Evolutionary conservation across 2,329 filamentous ascomycete species (phyloP).

Genomic region (Epichloe sibirici): DNA sequence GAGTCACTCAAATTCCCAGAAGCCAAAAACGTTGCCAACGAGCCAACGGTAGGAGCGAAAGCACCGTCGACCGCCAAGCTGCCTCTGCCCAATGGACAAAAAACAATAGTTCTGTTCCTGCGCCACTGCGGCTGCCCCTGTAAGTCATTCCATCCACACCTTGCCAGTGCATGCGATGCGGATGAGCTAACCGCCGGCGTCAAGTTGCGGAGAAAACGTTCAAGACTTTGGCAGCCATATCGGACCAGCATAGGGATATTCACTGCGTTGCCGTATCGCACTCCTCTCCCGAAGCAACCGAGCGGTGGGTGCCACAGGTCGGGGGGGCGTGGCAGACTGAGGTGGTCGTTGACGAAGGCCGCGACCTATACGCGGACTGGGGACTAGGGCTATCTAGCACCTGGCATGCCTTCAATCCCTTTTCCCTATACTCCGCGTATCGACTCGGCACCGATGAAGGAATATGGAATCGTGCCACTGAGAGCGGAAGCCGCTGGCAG

Average conservation of each 20-base stretch:
- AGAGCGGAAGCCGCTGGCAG: conserved; percentile 59
- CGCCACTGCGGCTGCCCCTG: conserved; percentile 66
- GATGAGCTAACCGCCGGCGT: background rate
- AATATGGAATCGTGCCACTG: conserved; percentile 53
- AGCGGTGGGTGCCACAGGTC: conserved; percentile 43
- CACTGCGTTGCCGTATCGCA: conserved; percentile 53
- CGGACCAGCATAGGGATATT: conserved; percentile 34
- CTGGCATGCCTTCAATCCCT: conserved; percentile 50
- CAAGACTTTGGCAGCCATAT: conserved; percentile 37
- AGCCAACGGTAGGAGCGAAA: conserved; percentile 39
- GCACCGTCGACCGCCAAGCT: conserved; percentile 44
- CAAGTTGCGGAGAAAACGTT: conserved; percentile 59
- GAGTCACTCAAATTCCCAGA: conserved; percentile 29
- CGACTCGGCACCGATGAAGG: conserved; percentile 48
- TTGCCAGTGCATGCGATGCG: background rate
- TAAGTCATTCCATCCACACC: conserved; percentile 24
- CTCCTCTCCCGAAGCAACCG: conserved; percentile 38
- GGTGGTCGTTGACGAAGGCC: conserved; percentile 47
- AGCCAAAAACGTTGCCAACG: conserved; percentile 29
- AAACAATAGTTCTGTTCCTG: conserved; percentile 53
- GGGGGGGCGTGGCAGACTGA: conserved; percentile 45
- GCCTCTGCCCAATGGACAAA: conserved; percentile 38
- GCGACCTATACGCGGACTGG: conserved; percentile 51
- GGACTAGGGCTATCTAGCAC: conserved; percentile 49
- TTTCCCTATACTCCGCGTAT: conserved; percentile 43